Base-by-base conservation (phyloP, 2,329 filamentous ascomycete species). In the Aspergillus sp. region DNA sequence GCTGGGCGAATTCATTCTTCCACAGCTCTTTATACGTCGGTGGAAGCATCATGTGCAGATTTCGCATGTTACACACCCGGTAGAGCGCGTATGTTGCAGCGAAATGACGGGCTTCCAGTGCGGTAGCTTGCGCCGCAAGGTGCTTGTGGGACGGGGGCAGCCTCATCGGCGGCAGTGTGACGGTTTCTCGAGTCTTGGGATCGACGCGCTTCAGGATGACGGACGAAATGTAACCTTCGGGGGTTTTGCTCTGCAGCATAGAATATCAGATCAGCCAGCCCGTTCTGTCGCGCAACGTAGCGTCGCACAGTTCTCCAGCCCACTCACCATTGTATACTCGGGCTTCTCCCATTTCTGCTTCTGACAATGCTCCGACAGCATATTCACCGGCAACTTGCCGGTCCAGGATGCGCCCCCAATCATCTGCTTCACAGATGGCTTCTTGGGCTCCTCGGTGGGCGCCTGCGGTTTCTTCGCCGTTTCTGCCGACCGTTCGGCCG, bases 361-460 rank as follows among this genome's bases (percentile, higher is more conserved):
- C 74, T 96, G 91, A 65, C 92, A 96, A 73, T 95, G 89, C 77
- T 97, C 94, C 33, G 89, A 90, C 58, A 97, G 82, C 64, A 97
- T 81, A 68, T 95, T 96, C 58, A 96, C 89, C 1, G 94, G 94
- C 30, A 99, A 77, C 71, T 99, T 99, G 38, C 94, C 94, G 0
- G 94, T 99, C 94, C 94, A 99, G 61, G 91, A 96, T 53, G 90
- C 85, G 45, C 94, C 94, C 40, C 91, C 94, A 65, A 99, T 95
- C 59, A 99, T 77, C 62, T 95, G 90, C 71, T 82, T 76, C 19
- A 81, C 82, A 45, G 83, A 79, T 38, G 83, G 82, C 61, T 81
- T 83, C 68, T 83, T 84, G n/a, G 76, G 77, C 55, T 73, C 70
- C 36, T 74, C 72, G 14, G 69, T 57, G 6, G 68, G 73, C 45